Conservation (phyloP, 1,284 basidiomycete genomes). For the Ganoderma leucocontextum region DNA sequence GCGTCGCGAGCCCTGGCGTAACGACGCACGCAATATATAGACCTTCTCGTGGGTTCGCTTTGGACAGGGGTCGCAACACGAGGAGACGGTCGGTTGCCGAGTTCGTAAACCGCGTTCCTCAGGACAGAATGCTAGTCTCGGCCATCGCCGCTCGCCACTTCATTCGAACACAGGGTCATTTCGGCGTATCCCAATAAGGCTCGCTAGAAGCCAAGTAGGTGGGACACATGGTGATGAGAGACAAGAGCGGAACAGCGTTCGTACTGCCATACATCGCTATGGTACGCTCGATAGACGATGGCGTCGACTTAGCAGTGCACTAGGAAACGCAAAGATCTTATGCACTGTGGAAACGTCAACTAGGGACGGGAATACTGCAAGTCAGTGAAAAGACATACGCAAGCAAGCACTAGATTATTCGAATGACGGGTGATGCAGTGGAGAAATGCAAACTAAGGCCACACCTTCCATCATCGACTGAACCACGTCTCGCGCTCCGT, state of each 20-base stretch:
- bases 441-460: not conserved
- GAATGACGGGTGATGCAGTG: not conserved
- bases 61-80: not conserved
- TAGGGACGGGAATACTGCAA: not conserved
- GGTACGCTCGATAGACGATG: no score
- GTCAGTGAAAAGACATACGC: not conserved
- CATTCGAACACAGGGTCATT: constrained; percentile 3
- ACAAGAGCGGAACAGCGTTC: no score
- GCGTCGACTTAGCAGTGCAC: no score
- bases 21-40: not conserved
- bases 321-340: not conserved
- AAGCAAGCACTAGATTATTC: not conserved
- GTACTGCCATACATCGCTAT: no score
- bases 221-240: not conserved
- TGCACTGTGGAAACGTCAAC: not conserved
- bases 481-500: no score
- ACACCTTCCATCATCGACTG: not conserved
- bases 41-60: not conserved
- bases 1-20: not conserved
- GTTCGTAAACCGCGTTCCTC: not conserved
- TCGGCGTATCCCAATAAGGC: not conserved
- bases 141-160: not conserved
- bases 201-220: not conserved
- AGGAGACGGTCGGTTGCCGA: not conserved
- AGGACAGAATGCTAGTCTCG: not conserved